Evolutionary conservation across 2,329 filamentous ascomycete species (phyloP).

Genomic region (Exserohilum turcica): DNA sequence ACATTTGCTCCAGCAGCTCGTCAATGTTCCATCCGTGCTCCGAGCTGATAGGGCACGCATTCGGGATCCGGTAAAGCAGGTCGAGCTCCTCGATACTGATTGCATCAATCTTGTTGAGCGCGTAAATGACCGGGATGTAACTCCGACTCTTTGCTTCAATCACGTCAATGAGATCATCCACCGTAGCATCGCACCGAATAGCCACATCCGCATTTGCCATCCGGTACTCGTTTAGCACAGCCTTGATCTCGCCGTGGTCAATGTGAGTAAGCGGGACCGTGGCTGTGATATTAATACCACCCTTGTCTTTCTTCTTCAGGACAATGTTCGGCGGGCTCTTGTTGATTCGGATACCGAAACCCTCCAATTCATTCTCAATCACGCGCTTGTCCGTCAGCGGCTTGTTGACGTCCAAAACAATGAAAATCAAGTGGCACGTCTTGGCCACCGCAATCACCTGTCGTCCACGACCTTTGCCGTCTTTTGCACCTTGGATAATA

Average conservation of each 20-base stretch:
- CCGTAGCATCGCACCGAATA: slow-evolving; percentile 95
- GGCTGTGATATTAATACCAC: slow-evolving; percentile 93
- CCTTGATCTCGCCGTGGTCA: slow-evolving; percentile 94
- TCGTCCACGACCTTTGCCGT: slow-evolving; percentile 94
- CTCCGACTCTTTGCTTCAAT: slow-evolving; percentile 92
- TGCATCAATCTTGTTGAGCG: slow-evolving; percentile 97
- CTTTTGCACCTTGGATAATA: slow-evolving; percentile 98
- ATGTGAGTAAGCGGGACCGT: slow-evolving; percentile 92
- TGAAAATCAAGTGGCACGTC: slow-evolving; percentile 98
- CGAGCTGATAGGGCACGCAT: slow-evolving; percentile 95
- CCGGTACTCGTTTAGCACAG: slow-evolving; percentile 95
- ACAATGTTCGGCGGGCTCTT: slow-evolving; percentile 96
- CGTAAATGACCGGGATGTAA: slow-evolving; percentile 99
- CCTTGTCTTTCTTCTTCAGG: slow-evolving; percentile 99
- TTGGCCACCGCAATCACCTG: slow-evolving; percentile 99
- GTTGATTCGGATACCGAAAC: slow-evolving; percentile 97
- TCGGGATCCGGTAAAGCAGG: slow-evolving; percentile 92
- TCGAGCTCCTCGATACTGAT: slow-evolving; percentile 98
- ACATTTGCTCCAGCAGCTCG: slow-evolving; percentile 96
- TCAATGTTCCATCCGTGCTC: slow-evolving; percentile 97
- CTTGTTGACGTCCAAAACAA: slow-evolving; percentile 98
- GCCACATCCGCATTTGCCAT: slow-evolving; percentile 97
- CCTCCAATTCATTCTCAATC: slow-evolving; percentile 93
- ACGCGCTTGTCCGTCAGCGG: slow-evolving; percentile 94
- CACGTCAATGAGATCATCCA: slow-evolving; percentile 95